Conservation (phyloP, 176 grass and related monocot genomes). For the Aegilops speltoides region DNA sequence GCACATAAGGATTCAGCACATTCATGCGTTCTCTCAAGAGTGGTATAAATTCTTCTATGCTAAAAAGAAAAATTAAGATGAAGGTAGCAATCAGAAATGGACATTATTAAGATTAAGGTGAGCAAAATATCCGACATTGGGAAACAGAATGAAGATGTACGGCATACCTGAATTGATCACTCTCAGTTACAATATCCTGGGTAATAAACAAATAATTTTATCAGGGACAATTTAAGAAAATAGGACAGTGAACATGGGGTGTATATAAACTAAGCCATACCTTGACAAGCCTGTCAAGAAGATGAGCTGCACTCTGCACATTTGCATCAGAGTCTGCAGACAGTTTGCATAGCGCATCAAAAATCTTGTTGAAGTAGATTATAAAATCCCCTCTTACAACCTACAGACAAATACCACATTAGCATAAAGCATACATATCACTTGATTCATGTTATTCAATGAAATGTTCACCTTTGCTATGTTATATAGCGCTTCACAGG, state of each 20-base stretch:
- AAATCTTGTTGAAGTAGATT: constrained; percentile 96
- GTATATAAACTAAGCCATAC: constrained; percentile 37
- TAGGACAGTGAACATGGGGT: not conserved
- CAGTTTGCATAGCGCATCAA: constrained; percentile 94
- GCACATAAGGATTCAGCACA: constrained; percentile 92
- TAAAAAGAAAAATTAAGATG: constrained; percentile 52
- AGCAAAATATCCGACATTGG: constrained; percentile 1
- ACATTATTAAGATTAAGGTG: constrained; percentile 26
- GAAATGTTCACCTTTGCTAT: constrained; percentile 90
- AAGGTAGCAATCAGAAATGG: constrained; percentile 24
- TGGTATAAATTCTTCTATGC: constrained; percentile 99
- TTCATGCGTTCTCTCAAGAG: constrained; percentile 99
- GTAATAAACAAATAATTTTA: constrained; percentile 37
- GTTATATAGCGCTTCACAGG: constrained; percentile 99
- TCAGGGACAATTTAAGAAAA: constrained; percentile 26
- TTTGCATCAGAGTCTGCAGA: constrained; percentile 96
- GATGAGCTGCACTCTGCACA: constrained; percentile 99
- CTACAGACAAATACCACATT: constrained; percentile 40
- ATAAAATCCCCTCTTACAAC: constrained; percentile 99
- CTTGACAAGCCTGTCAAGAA: constrained; percentile 98
- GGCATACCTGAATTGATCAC: constrained; percentile 95
- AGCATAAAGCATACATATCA: not conserved
- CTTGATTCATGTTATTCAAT: not conserved
- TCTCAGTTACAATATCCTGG: constrained; percentile 99
- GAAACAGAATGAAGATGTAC: not conserved